These are phyloP conservation scores for Podila epigama DNA, from an alignment of 192 early-diverging fungal species.

Conservation along the genomic window DNA sequence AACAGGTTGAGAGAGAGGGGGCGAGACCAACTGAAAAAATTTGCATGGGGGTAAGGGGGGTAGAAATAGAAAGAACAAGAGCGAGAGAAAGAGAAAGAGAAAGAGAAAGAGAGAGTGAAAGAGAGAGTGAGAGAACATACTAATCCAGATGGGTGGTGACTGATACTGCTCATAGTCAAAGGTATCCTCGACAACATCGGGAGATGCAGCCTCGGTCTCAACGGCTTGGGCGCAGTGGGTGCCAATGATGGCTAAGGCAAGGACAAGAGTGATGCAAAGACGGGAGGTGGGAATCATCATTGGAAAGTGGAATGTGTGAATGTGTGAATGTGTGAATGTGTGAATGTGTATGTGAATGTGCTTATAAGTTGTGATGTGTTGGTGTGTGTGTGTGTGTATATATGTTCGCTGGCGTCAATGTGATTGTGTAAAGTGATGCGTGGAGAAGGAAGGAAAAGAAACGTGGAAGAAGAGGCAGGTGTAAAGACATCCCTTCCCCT, in stretches of 20 bases:
- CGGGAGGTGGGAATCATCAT: background rate
- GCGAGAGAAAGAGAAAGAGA: background rate
- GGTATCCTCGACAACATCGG: constrained; percentile 1
- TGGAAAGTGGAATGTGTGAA: too few relatives aligned
- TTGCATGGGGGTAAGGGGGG: background rate
- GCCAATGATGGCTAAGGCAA: background rate
- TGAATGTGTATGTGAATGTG: too few relatives aligned
- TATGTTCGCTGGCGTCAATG: too few relatives aligned
- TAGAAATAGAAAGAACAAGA: too few relatives aligned
- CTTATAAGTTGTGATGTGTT: too few relatives aligned
- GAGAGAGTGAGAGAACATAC: constrained; percentile 9
- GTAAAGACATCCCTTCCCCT: too few relatives aligned
- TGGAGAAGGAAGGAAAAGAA: too few relatives aligned
- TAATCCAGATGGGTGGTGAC: constrained; percentile 38
- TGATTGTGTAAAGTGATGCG: too few relatives aligned
- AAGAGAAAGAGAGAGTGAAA: background rate
- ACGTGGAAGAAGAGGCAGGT: too few relatives aligned
- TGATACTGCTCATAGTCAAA: constrained; percentile 10
- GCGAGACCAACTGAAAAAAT: background rate
- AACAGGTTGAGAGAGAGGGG: background rate
- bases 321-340: too few relatives aligned
- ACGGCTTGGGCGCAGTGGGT: background rate
- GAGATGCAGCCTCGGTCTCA: background rate
- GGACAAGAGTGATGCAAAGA: background rate
- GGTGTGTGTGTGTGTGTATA: too few relatives aligned